Conservation (phyloP, 2,329 filamentous ascomycete genomes). For the Colletotrichum sp. region DNA sequence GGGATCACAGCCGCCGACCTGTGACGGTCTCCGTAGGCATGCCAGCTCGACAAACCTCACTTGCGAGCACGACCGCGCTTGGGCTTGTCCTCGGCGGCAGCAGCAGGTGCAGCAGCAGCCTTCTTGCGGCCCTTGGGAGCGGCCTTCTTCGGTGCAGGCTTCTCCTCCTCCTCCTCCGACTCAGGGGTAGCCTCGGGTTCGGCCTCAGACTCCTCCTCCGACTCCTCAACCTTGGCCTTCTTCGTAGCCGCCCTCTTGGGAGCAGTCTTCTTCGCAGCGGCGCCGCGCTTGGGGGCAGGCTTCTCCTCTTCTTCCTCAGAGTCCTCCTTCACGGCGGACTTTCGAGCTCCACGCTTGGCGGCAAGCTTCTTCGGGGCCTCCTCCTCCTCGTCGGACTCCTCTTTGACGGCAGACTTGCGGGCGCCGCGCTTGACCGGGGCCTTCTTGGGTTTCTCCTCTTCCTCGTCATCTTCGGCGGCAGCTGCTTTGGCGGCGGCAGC, state of each 20-base stretch:
- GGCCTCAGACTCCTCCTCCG: constrained; percentile 20
- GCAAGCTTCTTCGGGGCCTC: not conserved
- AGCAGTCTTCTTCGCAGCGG: not conserved
- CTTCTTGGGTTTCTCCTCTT: not conserved
- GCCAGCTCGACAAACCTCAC: not conserved
- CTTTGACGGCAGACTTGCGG: not conserved
- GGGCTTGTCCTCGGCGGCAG: constrained; percentile 6
- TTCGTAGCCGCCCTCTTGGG: not conserved
- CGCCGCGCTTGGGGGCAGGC: not conserved
- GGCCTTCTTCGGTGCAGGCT: constrained; percentile 2
- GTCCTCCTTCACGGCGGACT: not conserved
- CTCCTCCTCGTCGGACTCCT: not conserved
- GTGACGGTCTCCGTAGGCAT: not conserved
- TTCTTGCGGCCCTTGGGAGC: constrained; percentile 15
- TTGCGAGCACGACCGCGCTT: constrained; percentile 12
- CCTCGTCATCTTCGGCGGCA: not conserved
- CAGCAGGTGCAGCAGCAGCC: constrained; percentile 14
- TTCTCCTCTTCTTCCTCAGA: not conserved
- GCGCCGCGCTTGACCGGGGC: not conserved
- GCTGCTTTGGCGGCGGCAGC: not conserved
- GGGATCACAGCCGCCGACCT: not conserved
- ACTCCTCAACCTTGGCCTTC: constrained; percentile 26
- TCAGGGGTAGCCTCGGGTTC: constrained; percentile 6
- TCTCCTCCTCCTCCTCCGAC: not conserved
- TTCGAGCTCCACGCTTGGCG: not conserved